Evolutionary conservation across 1,284 basidiomycete genomes (phyloP).

Genomic region (Cerioporus squamosus): DNA sequence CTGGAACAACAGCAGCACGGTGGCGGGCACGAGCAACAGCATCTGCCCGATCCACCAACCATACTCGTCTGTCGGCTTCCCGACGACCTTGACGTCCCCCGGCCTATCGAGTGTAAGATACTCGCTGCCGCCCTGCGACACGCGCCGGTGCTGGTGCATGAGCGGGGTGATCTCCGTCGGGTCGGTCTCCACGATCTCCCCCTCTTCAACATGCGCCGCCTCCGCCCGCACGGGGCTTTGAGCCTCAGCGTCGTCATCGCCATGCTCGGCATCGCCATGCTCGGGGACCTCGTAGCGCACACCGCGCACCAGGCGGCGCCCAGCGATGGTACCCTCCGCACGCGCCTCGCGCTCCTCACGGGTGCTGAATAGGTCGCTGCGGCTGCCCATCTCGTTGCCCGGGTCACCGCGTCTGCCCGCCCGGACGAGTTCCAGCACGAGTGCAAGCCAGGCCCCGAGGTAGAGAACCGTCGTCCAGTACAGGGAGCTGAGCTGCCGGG

Average conservation of each 20-base stretch:
- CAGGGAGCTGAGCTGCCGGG: conserved; percentile 50
- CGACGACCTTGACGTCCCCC: conserved; percentile 7
- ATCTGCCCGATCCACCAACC: conserved; percentile 71
- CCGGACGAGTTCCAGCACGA: conserved; percentile 13
- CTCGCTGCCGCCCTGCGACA: conserved; percentile 27
- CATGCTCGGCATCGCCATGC: too few relatives aligned
- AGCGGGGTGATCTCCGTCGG: conserved; percentile 54
- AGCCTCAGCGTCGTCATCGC: conserved; percentile 18
- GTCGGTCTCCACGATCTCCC: conserved; percentile 45
- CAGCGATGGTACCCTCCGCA: conserved; percentile 18
- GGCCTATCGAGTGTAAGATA: conserved; percentile 22
- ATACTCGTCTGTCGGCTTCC: conserved; percentile 38
- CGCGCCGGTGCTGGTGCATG: conserved; percentile 38
- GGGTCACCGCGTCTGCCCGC: conserved; percentile 18
- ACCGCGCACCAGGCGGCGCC: conserved; percentile 21
- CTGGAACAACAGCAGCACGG: conserved; percentile 62
- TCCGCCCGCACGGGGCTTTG: conserved; percentile 9
- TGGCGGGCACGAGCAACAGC: conserved; percentile 58
- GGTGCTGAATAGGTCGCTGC: conserved; percentile 20
- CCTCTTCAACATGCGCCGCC: conserved; percentile 13
- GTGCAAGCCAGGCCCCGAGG: conserved; percentile 22
- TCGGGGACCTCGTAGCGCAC: conserved; percentile 24
- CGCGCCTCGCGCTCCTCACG: conserved; percentile 15
- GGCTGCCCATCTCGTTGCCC: conserved; percentile 15
- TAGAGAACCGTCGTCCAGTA: conserved; percentile 51